These are phyloP conservation scores for Leccinellum albellum DNA, from an alignment of 768 basidiomycete species.

Conservation along the genomic window DNA sequence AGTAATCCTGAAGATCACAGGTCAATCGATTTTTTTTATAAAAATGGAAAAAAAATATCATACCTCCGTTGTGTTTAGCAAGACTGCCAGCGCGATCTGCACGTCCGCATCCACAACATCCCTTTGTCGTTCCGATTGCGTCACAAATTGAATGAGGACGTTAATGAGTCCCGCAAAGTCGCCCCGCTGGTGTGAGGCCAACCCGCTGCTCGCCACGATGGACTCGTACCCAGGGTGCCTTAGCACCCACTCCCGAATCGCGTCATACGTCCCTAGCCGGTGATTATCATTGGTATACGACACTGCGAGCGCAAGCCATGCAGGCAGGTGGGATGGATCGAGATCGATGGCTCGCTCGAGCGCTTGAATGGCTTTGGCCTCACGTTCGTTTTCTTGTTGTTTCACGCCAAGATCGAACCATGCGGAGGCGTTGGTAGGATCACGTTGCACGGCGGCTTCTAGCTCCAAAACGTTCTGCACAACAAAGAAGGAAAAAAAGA, in stretches of 20 bases:
- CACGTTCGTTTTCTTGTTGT: constrained; percentile 97
- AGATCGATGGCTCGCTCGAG: constrained; percentile 77
- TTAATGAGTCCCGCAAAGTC: constrained; percentile 56
- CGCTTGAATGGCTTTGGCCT: constrained; percentile 84
- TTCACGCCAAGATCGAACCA: constrained; percentile 95
- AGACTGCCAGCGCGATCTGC: constrained; percentile 89
- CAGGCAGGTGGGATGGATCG: constrained; percentile 67
- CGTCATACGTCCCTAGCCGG: constrained; percentile 65
- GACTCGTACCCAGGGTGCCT: constrained; percentile 51
- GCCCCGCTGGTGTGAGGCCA: constrained; percentile 24
- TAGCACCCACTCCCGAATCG: constrained; percentile 82
- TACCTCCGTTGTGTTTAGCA: constrained; percentile 91
- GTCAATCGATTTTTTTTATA: neutral
- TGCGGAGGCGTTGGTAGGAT: constrained; percentile 62
- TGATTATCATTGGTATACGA: constrained; percentile 89
- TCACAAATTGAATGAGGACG: constrained; percentile 80
- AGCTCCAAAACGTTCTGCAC: constrained; percentile 79
- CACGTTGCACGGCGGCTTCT: constrained; percentile 83
- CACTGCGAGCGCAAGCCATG: constrained; percentile 90
- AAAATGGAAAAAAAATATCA: constrained; percentile 8
- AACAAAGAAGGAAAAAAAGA: constrained; percentile 12
- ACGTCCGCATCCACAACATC: constrained; percentile 86
- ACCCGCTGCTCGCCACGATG: constrained; percentile 38
- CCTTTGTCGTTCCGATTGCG: constrained; percentile 40
- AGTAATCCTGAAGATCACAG: constrained; percentile 64